Conservation (phyloP, 805 yeast genomes). For the Wickerhamomyces chambardii region DNA sequence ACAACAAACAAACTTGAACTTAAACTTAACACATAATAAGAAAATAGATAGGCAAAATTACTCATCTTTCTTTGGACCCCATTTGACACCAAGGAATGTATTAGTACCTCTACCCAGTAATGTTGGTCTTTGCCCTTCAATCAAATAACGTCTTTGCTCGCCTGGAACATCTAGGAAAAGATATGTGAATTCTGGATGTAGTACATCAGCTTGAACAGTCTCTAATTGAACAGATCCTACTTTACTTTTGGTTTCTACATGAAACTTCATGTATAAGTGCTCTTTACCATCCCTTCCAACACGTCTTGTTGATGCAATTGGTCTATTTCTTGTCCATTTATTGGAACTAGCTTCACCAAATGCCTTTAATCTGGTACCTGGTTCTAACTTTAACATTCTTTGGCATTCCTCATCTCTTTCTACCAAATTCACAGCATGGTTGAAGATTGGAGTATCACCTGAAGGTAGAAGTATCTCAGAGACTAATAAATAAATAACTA, state of each 20-base stretch:
- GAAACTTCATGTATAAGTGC: conserved; percentile 77
- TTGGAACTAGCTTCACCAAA: conserved; percentile 68
- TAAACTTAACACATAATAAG: no score
- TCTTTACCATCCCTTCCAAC: conserved; percentile 72
- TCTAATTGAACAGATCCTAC: conserved; percentile 74
- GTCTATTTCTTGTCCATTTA: conserved; percentile 85
- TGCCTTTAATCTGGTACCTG: conserved; percentile 64
- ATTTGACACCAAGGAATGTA: conserved; percentile 65
- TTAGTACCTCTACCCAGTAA: conserved; percentile 26
- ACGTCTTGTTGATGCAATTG: conserved; percentile 59
- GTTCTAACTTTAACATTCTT: conserved; percentile 34
- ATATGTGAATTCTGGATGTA: conserved; percentile 61
- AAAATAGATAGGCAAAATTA: no score
- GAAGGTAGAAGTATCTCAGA: conserved; percentile 80
- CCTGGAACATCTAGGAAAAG: conserved; percentile 74
- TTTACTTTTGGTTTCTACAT: conserved; percentile 61
- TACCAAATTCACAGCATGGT: conserved; percentile 71
- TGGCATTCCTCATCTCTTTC: conserved; percentile 60
- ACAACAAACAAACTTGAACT: no score
- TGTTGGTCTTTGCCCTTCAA: conserved; percentile 50
- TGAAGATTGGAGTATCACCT: conserved; percentile 86
- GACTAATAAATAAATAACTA: conserved; percentile 67
- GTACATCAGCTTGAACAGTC: conserved; percentile 58
- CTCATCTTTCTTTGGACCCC: conserved; percentile 70
- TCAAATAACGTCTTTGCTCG: conserved; percentile 54